These are phyloP conservation scores for Phytophthora foliorum DNA, from an alignment of 352 stramenopile species.

Conservation along the genomic window DNA sequence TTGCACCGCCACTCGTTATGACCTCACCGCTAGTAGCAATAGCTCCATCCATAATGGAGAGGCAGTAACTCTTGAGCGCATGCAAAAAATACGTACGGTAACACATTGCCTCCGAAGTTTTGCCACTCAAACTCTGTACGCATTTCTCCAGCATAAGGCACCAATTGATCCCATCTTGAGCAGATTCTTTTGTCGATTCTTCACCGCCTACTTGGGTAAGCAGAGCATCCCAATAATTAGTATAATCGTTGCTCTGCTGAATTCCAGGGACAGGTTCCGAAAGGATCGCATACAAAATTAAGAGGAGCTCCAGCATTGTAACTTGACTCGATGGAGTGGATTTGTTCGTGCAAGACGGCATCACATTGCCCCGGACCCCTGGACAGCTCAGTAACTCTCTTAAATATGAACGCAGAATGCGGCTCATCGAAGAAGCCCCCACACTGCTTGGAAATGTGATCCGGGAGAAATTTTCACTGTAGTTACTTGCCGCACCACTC, in stretches of 20 bases:
- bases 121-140: conserved; percentile 13
- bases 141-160: conserved; percentile 41
- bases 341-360: conserved; percentile 1
- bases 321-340: not conserved
- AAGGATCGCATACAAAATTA: conserved; percentile 40
- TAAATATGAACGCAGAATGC: conserved; percentile 40
- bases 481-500: not conserved
- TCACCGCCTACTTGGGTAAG: conserved; percentile 12
- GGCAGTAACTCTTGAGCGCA: conserved; percentile 41
- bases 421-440: conserved; percentile 17
- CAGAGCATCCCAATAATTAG: conserved; percentile 35
- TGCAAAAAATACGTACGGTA: conserved; percentile 28
- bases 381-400: conserved; percentile 23
- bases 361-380: not conserved
- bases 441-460: not conserved
- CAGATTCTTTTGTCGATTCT: not conserved
- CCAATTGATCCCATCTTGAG: conserved; percentile 38
- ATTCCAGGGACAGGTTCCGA: not conserved
- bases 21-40: conserved; percentile 41
- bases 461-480: not conserved
- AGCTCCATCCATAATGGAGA: conserved; percentile 27
- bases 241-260: conserved; percentile 15
- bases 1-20: conserved; percentile 45
- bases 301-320: conserved; percentile 29
- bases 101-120: not conserved